These are phyloP conservation scores for Rhododendron kiyosumense DNA, from an alignment of 148 eudicot species.

Conservation along the genomic window DNA sequence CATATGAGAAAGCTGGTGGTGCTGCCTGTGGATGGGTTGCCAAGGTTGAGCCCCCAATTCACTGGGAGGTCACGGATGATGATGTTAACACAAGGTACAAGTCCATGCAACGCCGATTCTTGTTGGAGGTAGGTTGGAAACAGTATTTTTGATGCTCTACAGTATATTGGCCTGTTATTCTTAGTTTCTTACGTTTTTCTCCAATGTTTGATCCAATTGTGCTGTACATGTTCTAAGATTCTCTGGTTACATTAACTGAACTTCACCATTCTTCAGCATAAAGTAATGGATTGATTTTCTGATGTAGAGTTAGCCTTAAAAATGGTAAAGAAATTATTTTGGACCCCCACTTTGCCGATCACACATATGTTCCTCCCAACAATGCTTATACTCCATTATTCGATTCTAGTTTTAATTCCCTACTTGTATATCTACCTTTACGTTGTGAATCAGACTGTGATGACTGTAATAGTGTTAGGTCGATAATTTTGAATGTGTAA, in stretches of 20 bases:
- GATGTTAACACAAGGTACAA: constrained; percentile 79
- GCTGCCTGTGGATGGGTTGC: constrained; percentile 19
- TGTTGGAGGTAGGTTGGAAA: constrained; percentile 65
- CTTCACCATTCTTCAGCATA: background rate
- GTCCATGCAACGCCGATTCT: constrained; percentile 71
- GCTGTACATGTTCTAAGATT: background rate
- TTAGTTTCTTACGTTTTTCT: background rate
- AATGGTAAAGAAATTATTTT: background rate
- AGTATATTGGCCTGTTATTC: background rate
- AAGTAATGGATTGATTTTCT: background rate
- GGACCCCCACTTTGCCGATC: background rate
- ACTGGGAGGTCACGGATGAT: constrained; percentile 54
- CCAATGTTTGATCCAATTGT: background rate
- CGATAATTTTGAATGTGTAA: background rate
- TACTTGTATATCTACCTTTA: background rate
- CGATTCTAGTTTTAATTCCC: background rate
- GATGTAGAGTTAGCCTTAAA: background rate
- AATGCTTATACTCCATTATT: background rate
- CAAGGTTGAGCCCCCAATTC: constrained; percentile 30
- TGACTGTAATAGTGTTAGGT: background rate
- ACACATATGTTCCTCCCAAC: background rate
- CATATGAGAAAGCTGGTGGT: constrained; percentile 92
- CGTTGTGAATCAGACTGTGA: background rate
- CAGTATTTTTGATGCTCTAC: background rate
- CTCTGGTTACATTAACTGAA: background rate